These are phyloP conservation scores for Beta lomatogona DNA, from an alignment of 179 eudicot species.

Conservation along the genomic window DNA sequence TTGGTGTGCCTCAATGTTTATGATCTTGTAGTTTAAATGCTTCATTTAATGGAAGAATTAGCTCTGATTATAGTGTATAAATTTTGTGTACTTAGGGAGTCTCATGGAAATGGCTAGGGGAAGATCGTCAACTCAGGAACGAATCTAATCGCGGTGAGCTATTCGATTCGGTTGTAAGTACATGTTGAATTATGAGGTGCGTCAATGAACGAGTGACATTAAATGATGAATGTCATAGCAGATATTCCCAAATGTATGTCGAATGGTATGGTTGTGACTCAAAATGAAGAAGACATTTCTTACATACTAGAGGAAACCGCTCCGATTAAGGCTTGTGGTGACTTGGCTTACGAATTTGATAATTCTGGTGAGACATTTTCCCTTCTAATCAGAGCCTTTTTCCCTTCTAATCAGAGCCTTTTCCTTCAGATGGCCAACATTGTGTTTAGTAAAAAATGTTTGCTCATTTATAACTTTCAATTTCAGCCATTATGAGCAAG, in stretches of 20 bases:
- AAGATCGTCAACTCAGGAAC: slow-evolving; percentile 39
- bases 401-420: not conserved
- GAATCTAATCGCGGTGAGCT: slow-evolving; percentile 52
- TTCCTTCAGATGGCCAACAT: not conserved
- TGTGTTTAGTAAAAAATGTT: slow-evolving; percentile 28
- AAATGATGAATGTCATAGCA: slow-evolving; percentile 21
- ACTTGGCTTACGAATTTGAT: slow-evolving; percentile 46
- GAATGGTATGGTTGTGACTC: slow-evolving; percentile 43
- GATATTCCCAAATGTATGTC: slow-evolving; percentile 51
- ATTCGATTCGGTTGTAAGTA: not conserved
- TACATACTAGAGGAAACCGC: slow-evolving; percentile 63
- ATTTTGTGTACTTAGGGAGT: slow-evolving; percentile 36
- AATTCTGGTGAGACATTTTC: slow-evolving; percentile 37
- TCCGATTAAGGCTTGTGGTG: slow-evolving; percentile 80
- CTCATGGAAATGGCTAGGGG: slow-evolving; percentile 59
- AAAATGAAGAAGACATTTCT: slow-evolving; percentile 55
- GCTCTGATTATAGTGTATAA: slow-evolving; percentile 9
- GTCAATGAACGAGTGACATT: slow-evolving; percentile 1
- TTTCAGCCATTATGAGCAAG: slow-evolving; percentile 59
- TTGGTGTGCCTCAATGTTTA: not conserved
- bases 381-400: not conserved
- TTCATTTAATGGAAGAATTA: slow-evolving; percentile 12
- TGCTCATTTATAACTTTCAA: not conserved
- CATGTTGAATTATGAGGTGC: slow-evolving; percentile 3
- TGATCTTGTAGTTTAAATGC: not conserved